phyloP scores from a whole-genome alignment of 805 yeast genomes.

The Yarrowia deformans region DNA sequence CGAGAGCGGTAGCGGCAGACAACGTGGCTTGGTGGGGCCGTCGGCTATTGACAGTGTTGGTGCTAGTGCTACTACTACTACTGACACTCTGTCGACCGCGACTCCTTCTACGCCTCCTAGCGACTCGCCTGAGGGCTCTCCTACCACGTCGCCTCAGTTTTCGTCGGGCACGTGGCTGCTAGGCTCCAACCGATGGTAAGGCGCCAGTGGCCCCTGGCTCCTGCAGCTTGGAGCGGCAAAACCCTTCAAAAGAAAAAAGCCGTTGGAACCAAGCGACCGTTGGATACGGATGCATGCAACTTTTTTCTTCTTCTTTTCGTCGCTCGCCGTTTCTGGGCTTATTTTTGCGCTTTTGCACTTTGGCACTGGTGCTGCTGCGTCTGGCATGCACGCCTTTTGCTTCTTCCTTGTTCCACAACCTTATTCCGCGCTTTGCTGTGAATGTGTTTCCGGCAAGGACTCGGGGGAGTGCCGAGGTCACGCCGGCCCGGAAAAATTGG shows the following conservation, averaged over 20 bases:
- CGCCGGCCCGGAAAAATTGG: constrained; percentile 2
- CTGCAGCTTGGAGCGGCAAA: constrained; percentile 1
- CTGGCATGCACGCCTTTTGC: not conserved
- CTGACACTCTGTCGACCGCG: not conserved
- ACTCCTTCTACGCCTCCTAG: not conserved
- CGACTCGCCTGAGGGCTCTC: constrained; percentile 18
- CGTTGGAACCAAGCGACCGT: constrained; percentile 34
- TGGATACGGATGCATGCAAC: constrained; percentile 33
- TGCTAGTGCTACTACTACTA: not conserved
- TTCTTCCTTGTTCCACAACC: constrained; percentile 4
- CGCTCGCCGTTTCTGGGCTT: not conserved
- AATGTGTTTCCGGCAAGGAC: constrained; percentile 2
- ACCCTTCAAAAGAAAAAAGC: not conserved
- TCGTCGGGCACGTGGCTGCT: constrained; percentile 35
- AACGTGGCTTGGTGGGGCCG: not conserved
- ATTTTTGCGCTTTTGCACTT: not conserved
- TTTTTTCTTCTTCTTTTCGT: constrained; percentile 1
- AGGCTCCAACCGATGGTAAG: constrained; percentile 35
- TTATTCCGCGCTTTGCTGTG: not conserved
- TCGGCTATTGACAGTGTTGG: too few species aligned
- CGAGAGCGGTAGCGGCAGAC: constrained; percentile 3
- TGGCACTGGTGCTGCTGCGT: constrained; percentile 6
- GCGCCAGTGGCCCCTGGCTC: not conserved
- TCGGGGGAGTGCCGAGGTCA: constrained; percentile 7
- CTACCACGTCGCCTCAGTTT: constrained; percentile 26